Evolutionary conservation across 805 yeast genomes (phyloP).

Genomic region (Zygosaccharomyces kombuchaensis): DNA sequence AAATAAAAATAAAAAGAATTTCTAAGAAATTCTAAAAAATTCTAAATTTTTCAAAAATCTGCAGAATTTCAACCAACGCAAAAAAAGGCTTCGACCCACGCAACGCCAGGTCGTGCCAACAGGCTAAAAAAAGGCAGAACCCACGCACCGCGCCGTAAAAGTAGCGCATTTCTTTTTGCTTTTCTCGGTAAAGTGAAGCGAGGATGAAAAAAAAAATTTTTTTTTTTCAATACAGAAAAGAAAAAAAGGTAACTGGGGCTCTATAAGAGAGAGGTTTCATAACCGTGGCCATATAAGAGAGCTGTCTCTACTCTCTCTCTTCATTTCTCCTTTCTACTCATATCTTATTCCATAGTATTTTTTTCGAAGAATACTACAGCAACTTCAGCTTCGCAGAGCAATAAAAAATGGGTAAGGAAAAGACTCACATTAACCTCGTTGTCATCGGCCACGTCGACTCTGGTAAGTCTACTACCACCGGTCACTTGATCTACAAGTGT

Average conservation of each 20-base stretch:
- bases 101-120: conserved; percentile 1
- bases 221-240: conserved; percentile 1
- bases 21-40: not conserved
- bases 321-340: not conserved
- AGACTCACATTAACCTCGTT: conserved; percentile 98
- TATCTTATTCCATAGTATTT: conserved; percentile 4
- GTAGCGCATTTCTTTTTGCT: conserved; percentile 5
- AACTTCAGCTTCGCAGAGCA: conserved; percentile 9
- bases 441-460: conserved; percentile 99
- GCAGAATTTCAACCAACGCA: not conserved
- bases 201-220: conserved; percentile 5
- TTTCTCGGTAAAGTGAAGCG: conserved; percentile 2
- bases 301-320: not conserved
- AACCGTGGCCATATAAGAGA: not conserved
- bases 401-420: conserved; percentile 74
- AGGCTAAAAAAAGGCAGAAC: not conserved
- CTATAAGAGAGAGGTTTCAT: conserved; percentile 4
- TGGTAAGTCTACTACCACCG: conserved; percentile 98
- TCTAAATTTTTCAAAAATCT: not conserved
- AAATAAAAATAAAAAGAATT: no score
- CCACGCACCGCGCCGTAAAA: conserved; percentile 5
- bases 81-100: not conserved
- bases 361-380: conserved; percentile 2
- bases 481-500: conserved; percentile 98
- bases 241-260: conserved; percentile 5